Evolutionary conservation across 352 stramenopile species (phyloP).

Genomic region (Proteromonas lacertae): DNA sequence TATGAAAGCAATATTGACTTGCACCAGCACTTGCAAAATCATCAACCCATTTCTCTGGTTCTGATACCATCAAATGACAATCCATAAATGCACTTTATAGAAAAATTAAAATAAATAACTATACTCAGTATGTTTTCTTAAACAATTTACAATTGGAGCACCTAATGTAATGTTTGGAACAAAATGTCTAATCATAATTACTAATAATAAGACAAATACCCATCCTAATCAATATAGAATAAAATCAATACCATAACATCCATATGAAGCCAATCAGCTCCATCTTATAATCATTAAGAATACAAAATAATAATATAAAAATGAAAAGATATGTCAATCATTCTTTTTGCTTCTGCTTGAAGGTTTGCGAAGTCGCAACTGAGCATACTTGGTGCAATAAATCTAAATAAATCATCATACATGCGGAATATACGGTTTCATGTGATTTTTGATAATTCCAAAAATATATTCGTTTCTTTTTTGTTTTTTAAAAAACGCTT

Average conservation of each 20-base stretch:
- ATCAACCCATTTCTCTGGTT: slow-evolving; percentile 69
- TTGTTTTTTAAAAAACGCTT: no score
- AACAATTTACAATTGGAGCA: slow-evolving; percentile 62
- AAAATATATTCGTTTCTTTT: no score
- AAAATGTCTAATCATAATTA: not conserved
- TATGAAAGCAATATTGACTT: slow-evolving; percentile 8
- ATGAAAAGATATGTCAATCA: no score
- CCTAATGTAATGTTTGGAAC: slow-evolving; percentile 75
- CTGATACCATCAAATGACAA: slow-evolving; percentile 86
- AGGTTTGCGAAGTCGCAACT: slow-evolving; percentile 33
- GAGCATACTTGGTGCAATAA: slow-evolving; percentile 36
- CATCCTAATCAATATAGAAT: slow-evolving; percentile 20
- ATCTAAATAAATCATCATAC: no score
- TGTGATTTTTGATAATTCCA: no score
- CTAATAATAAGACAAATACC: not conserved
- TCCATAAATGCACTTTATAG: slow-evolving; percentile 36
- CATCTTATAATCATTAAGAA: no score
- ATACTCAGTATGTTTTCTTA: slow-evolving; percentile 42
- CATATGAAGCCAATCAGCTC: slow-evolving; percentile 75
- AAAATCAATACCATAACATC: slow-evolving; percentile 96
- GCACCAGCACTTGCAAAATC: slow-evolving; percentile 66
- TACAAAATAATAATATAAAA: no score
- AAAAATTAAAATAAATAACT: slow-evolving; percentile 3
- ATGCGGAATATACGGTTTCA: no score
- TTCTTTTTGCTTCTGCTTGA: slow-evolving; percentile 35